Evolutionary conservation across 2,329 filamentous ascomycete species (phyloP), one percentile per base, ranked within the genome.

Genomic region (Zymoseptoria ardabiliae): DNA sequence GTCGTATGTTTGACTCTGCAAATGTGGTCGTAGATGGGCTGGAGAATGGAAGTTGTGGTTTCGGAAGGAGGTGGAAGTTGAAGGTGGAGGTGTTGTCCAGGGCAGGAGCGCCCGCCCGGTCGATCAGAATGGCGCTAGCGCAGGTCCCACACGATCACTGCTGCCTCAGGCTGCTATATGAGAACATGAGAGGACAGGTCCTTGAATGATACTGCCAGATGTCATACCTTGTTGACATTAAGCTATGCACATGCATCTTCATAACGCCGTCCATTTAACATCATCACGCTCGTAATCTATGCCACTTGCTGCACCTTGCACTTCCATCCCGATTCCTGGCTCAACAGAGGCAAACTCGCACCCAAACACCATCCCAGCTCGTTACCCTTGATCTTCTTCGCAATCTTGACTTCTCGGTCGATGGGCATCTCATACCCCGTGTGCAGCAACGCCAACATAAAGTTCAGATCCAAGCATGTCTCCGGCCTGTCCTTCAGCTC

Each of bases 371-470:
- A 99, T 48, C 94, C 94, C 69, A 99, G 78, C 79, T 99, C 95
- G 74, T 97, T 97, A 58, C 86, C 87, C 79, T 95, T 93, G 72
- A 99, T 96, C 82, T 97, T 96, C 88, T 99, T 99, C 61, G 93
- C 94, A 72, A 97, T 96, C 81, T 90, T 93, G 66, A 99, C 91
- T 76, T 99, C 94, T 48, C 95, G 84, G 67, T 96, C 90, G 69
- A 97, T 87, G 3, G 93, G 93, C 91, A 99, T 97, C 67, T 97
- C 94, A 71, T 99, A 99, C 2, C 94, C 94, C 5, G 91, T 96
- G 76, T 97, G 92, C 57, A 97, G 79, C 59, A 99, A 80, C 23
- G 90, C 90, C 69, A 96, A 78, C 91, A 97, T 97, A 72, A 97
- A 99, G 79, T 90, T 99, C 68, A 99, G 79, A 75, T 99, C 94